phyloP scores from a whole-genome alignment of 2,329 filamentous ascomycete species.

The Claviceps sp. region DNA sequence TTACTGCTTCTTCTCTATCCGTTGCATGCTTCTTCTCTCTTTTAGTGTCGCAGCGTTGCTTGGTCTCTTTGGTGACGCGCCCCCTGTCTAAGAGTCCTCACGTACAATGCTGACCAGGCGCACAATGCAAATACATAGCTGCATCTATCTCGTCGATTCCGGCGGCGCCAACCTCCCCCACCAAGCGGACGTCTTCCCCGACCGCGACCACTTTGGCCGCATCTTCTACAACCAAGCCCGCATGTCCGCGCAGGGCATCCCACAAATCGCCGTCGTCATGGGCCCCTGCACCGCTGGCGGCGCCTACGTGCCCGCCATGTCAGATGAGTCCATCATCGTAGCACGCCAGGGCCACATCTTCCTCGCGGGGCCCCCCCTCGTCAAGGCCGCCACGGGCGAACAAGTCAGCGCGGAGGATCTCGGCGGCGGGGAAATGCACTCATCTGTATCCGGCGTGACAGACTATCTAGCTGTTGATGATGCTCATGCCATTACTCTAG shows the following conservation, averaged over 20 bases:
- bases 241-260: conserved; percentile 80
- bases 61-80: background rate
- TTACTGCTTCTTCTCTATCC: background rate
- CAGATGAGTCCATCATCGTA: conserved; percentile 94
- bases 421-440: conserved; percentile 80
- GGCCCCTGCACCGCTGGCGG: conserved; percentile 92
- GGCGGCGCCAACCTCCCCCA: conserved; percentile 91
- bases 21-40: background rate
- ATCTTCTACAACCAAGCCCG: conserved; percentile 97
- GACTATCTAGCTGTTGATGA: conserved; percentile 94
- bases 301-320: conserved; percentile 94
- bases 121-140: conserved; percentile 32
- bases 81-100: background rate
- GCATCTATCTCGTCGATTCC: conserved; percentile 92
- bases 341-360: conserved; percentile 95
- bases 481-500: conserved; percentile 77
- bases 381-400: conserved; percentile 93
- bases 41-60: background rate
- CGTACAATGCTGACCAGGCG: no score
- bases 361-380: conserved; percentile 81
- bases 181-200: conserved; percentile 91
- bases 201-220: conserved; percentile 86
- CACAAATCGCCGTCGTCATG: conserved; percentile 93
- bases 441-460: conserved; percentile 80
- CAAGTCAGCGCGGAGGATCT: conserved; percentile 82